phyloP scores from a whole-genome alignment of 163 green algal genomes.

The Chlamydomonas reinhardtii region DNA sequence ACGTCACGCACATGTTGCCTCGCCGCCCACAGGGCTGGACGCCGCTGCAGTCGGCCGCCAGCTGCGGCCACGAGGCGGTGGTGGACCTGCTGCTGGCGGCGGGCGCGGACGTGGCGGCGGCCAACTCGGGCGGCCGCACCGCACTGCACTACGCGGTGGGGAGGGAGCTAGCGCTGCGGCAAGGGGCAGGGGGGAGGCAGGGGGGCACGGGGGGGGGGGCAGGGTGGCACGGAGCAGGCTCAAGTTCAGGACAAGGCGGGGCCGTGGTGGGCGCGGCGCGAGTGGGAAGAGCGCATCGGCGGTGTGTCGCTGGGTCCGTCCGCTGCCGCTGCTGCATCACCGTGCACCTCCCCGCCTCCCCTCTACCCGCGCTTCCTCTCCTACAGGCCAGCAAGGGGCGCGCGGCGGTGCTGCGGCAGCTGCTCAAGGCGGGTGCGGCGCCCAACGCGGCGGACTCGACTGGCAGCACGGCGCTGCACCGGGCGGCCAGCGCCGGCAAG shows the following conservation, averaged over 20 bases:
- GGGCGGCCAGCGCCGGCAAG: constrained; percentile 47
- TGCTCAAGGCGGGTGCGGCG: constrained; percentile 47
- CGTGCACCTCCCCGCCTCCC: no score
- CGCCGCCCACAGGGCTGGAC: constrained; percentile 70
- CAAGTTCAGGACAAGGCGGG: no score
- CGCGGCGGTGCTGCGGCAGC: constrained; percentile 42
- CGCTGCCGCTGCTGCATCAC: no score
- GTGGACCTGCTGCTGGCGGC: constrained; percentile 58
- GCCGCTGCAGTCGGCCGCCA: constrained; percentile 67
- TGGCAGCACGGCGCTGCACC: constrained; percentile 61
- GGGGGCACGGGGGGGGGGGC: neutral
- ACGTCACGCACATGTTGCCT: no score
- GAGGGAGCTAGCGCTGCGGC: neutral
- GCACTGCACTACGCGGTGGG: constrained; percentile 62
- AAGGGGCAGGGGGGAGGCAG: neutral
- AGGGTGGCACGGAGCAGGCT: no score
- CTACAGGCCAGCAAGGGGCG: constrained; percentile 66
- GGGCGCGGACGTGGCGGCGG: constrained; percentile 50
- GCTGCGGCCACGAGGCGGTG: constrained; percentile 57
- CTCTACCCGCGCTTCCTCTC: no score
- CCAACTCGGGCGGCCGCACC: constrained; percentile 60
- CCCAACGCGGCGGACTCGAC: constrained; percentile 57
- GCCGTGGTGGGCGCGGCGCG: no score
- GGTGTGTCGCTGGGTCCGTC: no score
- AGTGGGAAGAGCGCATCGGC: no score